Percentiles rank a stretch among this genome's conserved stretches.
These are phyloP conservation scores for Dendrobium chrysotoxum DNA, from an alignment of 106 monocot genomes.

Conservation along the genomic window DNA sequence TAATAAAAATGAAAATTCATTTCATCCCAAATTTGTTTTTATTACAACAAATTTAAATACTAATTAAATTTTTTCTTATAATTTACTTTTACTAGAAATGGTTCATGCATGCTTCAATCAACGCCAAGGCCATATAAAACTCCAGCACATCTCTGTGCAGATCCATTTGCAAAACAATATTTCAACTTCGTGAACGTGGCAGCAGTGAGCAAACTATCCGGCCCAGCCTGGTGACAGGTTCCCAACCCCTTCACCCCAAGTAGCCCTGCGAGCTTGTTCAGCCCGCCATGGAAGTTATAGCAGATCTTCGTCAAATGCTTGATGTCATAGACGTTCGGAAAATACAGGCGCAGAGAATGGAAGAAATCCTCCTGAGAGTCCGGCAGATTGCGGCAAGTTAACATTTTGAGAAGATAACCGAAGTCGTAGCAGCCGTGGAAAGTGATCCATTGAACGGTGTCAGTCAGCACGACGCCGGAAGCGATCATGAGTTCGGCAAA, in stretches of 20 bases:
- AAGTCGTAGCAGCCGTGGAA: slow-evolving; percentile 48
- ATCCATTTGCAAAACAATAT: slow-evolving; percentile 17
- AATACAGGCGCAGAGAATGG: slow-evolving; percentile 12
- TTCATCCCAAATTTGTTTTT: no score
- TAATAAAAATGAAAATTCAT: no score
- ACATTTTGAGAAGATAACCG: slow-evolving; percentile 20
- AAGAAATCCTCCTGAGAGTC: slow-evolving; percentile 33
- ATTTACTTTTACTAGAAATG: no score
- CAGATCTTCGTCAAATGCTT: slow-evolving; percentile 21
- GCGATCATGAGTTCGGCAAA: slow-evolving; percentile 20
- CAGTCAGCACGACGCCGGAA: no score
- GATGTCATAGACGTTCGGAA: slow-evolving; percentile 24
- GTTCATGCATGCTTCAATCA: background rate
- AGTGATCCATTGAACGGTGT: background rate
- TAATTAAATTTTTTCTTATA: no score
- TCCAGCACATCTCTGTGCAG: slow-evolving; percentile 14
- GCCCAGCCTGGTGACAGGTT: slow-evolving; percentile 26
- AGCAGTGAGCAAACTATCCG: slow-evolving; percentile 23
- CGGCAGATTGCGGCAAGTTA: slow-evolving; percentile 11
- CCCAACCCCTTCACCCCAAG: slow-evolving; percentile 24
- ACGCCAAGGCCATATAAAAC: slow-evolving; percentile 22
- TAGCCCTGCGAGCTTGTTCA: slow-evolving; percentile 27
- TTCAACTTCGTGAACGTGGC: slow-evolving; percentile 21
- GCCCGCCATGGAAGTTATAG: background rate
- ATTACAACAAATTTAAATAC: no score